Evolutionary conservation across 371 early-diverging fungal genomes (phyloP), one percentile per base, ranked within the genome.

Genomic region (Smittium culicis): DNA sequence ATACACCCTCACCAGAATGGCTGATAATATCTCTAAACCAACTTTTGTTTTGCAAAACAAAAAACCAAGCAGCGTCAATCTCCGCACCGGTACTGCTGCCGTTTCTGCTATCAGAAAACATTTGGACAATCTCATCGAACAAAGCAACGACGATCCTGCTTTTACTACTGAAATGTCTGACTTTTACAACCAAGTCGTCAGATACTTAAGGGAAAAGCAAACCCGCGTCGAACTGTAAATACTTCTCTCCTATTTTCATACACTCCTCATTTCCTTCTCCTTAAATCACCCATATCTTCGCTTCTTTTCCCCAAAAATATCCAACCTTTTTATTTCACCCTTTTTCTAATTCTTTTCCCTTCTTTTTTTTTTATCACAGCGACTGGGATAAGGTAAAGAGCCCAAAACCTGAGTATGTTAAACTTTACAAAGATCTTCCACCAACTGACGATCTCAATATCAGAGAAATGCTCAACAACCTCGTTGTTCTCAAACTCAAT

Each of bases 401-500:
- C 20, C 97, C 95, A 65, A 86, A 86, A 61, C 82, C 85, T 35
- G 94, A 94, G 59, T 86, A 88, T 73, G 83, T 97, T 69, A 84
- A 91, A 32, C 82, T 82, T 28, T 95, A 94, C 77, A 80, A 79
- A 66, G 79, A 75, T 35, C 80, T 95, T 35, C 76, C 82, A 60
- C 75, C 80, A 67, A 74, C 74, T 57, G 71, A 81, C 29, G 71
- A 76, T 25, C 76, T 81, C 17, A 71, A 77, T 62, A 83, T 87
- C 61, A 66, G 74, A 33, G 72, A 71, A 20, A 70, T 78, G 56
- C 83, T 99, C 27, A 79, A 79, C 69, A 98, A 99, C 77, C 84
- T 99, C 16, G 99, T 98, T 60, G 98, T 99, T 5, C 81, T 99
- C 61, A 99, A 99, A 82, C 84, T 99, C 63, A 99, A 99, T 74